Evolutionary conservation across 2,329 filamentous ascomycete genomes (phyloP), one percentile per base, ranked within the genome.

Genomic region (Myriosclerotinia duriaeana): DNA sequence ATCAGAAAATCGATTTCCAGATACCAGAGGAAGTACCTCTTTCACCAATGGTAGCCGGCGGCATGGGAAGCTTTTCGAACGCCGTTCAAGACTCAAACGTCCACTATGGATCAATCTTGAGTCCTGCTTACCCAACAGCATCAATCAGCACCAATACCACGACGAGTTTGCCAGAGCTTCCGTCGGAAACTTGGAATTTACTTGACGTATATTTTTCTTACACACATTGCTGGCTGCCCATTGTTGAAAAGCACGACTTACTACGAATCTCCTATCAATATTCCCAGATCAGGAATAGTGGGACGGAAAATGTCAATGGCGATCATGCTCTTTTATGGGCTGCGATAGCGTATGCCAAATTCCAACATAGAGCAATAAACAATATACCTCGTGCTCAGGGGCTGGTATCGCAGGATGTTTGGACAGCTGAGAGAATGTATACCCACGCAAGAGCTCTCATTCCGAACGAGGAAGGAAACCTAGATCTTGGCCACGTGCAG

Each of bases 201-300:
- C 78, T 93, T 50, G 88, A 92, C 70, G 82, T 89, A 5, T 93
- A 92, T 74, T 90, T 91, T 68, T 85, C 89, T 1, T 91, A 91
- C 71, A 91, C 88, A 0, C 89, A 93, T 74, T 87, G 84, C 64
- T 93, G 90, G 90, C 82, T 93, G 36, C 90, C 90, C 0, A 87
- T 93, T 36, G 80, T 89, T 14, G 87, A 92, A 69, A 89, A 87
- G 69, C 84, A 89, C 67, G 73, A 76, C 69, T 65, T 76, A 9
- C 58, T 76, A 22, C 69, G 73, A 44, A 72, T 71, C 2, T 76
- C 74, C 9, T 74, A 76, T 56, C 74, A 76, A 59, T 76, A 76
- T 65, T 52, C 55, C 20, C 73, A 72, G 40, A 70, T 65, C 26
- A 66, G 66, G 6, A 68, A 68, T 20, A 55, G 48, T 17, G 52